Evolutionary conservation across 805 yeast genomes (phyloP), one percentile per base, ranked within the genome.

Genomic region (Zygosaccharomyces kombuchaensis): DNA sequence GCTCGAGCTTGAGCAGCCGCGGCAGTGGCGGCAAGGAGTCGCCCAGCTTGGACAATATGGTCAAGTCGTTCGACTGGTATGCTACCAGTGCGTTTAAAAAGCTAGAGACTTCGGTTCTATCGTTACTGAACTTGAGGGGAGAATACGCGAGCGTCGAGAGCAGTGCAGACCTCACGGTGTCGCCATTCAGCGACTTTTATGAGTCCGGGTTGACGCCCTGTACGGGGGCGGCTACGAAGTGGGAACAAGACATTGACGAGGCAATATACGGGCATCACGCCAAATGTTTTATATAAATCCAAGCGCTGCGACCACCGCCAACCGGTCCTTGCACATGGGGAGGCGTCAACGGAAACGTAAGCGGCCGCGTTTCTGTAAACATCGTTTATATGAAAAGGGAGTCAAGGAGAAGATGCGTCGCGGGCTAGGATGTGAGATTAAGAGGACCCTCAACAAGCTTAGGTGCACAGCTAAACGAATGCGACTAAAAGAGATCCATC

Each of bases 201-300:
- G 43, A 32, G 5, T 22, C 10, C 7, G 23, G 17, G n/a, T 13
- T 34, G 22, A 32, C 44, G 13, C 37, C 44, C 12, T 32, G 36
- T 25, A 31, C 44, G 8, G 36, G 36, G 14, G 37, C 44, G 5
- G 44, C 32, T 14, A 32, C 37, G 7, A 21, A 32, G 22, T 23
- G 21, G 32, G 37, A 40, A 6, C 23, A 32, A 9, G 37, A 31
- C n/a, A 21, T 32, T n/a, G 44, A 40, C 25, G 37, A 31, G 38
- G 43, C 35, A 29, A 41, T 45, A 7, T 48, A 48, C 9, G 52
- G 52, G 8, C 46, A 36, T 19, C 52, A 48, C 22, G 52, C 52
- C 39, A 48, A 45, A 14, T 45, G 46, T 34, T 48, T 44, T 25
- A 42, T 48, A 43, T 48, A 36, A 36, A 23, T 10, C 31, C n/a